Evolutionary conservation across 2,329 filamentous ascomycete genomes (phyloP).

Genomic region (Arthroderma sp.): DNA sequence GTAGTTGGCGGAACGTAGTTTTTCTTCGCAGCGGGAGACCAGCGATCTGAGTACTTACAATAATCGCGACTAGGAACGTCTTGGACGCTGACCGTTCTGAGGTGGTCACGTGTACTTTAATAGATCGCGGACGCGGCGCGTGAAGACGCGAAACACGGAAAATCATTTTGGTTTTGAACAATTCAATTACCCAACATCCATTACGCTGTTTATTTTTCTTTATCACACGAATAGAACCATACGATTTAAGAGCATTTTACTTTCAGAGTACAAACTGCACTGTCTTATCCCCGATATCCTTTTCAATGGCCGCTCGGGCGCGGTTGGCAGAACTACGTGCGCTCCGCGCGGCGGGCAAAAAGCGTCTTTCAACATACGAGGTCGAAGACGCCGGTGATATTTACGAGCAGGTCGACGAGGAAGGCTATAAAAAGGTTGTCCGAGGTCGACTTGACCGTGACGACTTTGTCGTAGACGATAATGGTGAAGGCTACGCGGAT

Average conservation of each 20-base stretch:
- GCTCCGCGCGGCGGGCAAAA: constrained; percentile 79
- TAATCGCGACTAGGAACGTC: too few relatives aligned
- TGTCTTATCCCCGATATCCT: background rate
- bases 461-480: constrained; percentile 95
- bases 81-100: too few relatives aligned
- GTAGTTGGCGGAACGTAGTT: too few relatives aligned
- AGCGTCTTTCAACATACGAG: constrained; percentile 74
- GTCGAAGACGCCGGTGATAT: constrained; percentile 71
- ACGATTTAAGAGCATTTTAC: background rate
- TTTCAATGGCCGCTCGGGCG: constrained; percentile 11
- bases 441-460: constrained; percentile 79
- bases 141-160: constrained; percentile 1
- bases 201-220: background rate
- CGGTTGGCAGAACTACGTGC: constrained; percentile 61
- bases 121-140: background rate
- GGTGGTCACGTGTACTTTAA: too few relatives aligned
- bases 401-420: constrained; percentile 94
- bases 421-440: constrained; percentile 93
- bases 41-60: too few relatives aligned
- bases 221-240: background rate
- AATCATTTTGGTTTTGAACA: background rate
- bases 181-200: background rate
- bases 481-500: constrained; percentile 86
- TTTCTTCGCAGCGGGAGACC: too few relatives aligned
- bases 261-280: background rate